Conservation (phyloP, 306 rosid genomes). For the Pyrus betulifolia region DNA sequence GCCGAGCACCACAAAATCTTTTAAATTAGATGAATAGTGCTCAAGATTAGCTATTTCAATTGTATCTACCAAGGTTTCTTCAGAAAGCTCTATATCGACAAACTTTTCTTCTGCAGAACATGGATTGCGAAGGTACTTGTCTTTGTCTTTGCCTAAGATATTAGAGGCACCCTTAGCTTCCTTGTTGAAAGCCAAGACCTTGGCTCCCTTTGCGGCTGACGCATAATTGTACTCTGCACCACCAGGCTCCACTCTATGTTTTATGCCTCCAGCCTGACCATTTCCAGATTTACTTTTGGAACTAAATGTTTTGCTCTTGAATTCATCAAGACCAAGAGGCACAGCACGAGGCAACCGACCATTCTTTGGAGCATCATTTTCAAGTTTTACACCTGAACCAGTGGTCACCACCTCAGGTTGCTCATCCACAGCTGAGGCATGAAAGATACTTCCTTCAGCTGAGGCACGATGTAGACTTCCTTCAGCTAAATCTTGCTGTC, state of each 20-base stretch:
- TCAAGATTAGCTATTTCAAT: constrained; percentile 85
- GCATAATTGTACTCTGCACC: constrained; percentile 91
- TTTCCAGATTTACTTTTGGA: constrained; percentile 46
- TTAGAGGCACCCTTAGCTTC: constrained; percentile 97
- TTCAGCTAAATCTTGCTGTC: background rate
- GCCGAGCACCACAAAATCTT: constrained; percentile 70
- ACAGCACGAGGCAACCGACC: constrained; percentile 43
- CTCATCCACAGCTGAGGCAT: constrained; percentile 15
- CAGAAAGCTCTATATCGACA: constrained; percentile 83
- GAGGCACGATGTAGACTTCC: constrained; percentile 14
- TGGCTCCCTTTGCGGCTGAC: constrained; percentile 96
- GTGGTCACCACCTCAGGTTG: constrained; percentile 31
- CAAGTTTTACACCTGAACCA: constrained; percentile 31
- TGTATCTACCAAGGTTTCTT: constrained; percentile 87
- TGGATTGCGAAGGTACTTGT: constrained; percentile 89
- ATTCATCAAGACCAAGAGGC: constrained; percentile 90
- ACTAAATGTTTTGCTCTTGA: constrained; percentile 71
- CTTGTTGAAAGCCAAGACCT: constrained; percentile 86
- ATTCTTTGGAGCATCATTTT: constrained; percentile 43
- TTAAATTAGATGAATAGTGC: constrained; percentile 88
- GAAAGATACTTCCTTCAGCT: constrained; percentile 19
- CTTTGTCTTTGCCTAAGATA: constrained; percentile 74
- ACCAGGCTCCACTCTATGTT: constrained; percentile 82
- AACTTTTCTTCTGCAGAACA: constrained; percentile 85
- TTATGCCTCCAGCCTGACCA: constrained; percentile 50